Conservation (phyloP, 768 basidiomycete species). For the Dictyophora rubrovolvata region DNA sequence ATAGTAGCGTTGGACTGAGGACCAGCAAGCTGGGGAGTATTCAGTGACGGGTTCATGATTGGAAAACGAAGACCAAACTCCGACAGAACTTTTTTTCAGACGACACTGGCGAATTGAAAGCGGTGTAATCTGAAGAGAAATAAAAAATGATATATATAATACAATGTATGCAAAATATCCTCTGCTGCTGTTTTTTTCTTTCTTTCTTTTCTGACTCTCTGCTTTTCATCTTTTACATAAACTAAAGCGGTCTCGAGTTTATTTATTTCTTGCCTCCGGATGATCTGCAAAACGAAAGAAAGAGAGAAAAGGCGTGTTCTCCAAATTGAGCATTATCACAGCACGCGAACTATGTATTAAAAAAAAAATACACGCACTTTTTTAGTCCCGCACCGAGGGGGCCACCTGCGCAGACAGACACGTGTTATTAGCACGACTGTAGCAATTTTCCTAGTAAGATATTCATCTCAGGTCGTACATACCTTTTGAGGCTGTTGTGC, state of each 20-base stretch:
- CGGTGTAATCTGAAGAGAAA: no score
- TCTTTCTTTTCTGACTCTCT: no score
- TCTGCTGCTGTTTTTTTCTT: not conserved
- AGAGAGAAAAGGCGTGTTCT: not conserved
- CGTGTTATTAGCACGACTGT: conserved; percentile 2
- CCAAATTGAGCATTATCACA: not conserved
- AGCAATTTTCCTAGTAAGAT: not conserved
- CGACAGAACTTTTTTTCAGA: not conserved
- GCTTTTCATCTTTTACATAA: no score
- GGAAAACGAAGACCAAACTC: conserved; percentile 4
- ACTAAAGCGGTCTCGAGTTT: no score
- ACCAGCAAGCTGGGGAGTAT: conserved; percentile 7
- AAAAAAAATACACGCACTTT: conserved; percentile 49
- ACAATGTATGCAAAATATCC: not conserved
- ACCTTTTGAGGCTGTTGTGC: conserved; percentile 44
- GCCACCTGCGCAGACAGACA: conserved; percentile 38
- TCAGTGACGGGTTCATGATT: conserved; percentile 10
- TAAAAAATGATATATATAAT: not conserved
- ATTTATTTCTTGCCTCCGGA: not conserved
- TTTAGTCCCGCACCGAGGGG: conserved; percentile 71
- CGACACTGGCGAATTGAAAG: not conserved
- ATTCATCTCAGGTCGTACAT: conserved; percentile 11
- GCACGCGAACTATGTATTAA: no score
- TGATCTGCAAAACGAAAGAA: not conserved
- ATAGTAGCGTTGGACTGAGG: conserved; percentile 21